Percentiles rank a stretch among this genome's conserved stretches.
phyloP scores from a whole-genome alignment of 129 eudicot genomes.

The Sambucus nigra region DNA sequence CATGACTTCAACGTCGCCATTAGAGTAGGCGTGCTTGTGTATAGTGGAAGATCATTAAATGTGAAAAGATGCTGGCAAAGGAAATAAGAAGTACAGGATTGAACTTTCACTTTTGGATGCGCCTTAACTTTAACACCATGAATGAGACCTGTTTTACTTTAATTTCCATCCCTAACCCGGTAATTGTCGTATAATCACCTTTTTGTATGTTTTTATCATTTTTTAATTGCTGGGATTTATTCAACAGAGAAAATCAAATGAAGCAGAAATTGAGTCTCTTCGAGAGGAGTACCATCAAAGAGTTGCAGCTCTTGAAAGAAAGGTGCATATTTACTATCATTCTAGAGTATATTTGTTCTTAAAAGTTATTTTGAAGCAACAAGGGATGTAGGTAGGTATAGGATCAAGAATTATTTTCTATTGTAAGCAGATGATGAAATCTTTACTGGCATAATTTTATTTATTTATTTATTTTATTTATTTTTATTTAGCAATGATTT shows the following conservation, averaged over 20 bases:
- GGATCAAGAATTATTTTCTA: not conserved
- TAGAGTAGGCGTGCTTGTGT: too few relatives aligned
- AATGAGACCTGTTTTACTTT: not conserved
- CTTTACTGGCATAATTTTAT: not conserved
- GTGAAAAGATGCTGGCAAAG: too few relatives aligned
- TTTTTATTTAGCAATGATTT: too few relatives aligned
- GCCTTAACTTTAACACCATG: not conserved
- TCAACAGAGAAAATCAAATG: conserved; percentile 69
- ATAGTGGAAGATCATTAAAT: too few relatives aligned
- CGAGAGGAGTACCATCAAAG: conserved; percentile 88
- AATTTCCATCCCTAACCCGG: too few relatives aligned
- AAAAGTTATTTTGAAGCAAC: not conserved
- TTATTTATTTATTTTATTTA: too few relatives aligned
- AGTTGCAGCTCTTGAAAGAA: conserved; percentile 77
- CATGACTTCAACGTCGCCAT: too few relatives aligned
- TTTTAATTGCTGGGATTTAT: conserved; percentile 13
- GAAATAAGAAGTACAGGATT: too few relatives aligned
- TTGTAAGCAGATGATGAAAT: not conserved
- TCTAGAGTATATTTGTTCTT: not conserved
- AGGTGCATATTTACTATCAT: conserved; percentile 30
- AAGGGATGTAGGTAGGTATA: too few relatives aligned
- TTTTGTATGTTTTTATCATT: not conserved
- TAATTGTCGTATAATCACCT: not conserved
- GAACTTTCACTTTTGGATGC: too few relatives aligned
- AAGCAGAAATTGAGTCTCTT: conserved; percentile 73